Percentiles rank a stretch among this genome's conserved stretches.
These are phyloP conservation scores for Secale cereale DNA, from an alignment of 176 grass and related monocot genomes.

Conservation along the genomic window DNA sequence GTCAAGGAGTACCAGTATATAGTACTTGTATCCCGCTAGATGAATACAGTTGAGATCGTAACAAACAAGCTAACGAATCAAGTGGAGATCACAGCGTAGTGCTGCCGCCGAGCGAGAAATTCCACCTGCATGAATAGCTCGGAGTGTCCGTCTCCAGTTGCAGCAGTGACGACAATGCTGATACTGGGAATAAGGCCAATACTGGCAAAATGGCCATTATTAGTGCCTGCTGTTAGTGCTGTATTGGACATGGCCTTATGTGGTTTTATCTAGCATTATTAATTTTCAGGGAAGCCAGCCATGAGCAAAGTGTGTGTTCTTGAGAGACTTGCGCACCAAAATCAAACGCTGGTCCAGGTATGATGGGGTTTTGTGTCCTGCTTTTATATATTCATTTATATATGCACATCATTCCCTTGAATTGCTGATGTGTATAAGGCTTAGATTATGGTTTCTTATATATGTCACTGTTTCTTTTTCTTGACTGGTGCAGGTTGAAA, in stretches of 20 bases:
- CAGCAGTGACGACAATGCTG: neutral
- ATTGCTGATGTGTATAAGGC: neutral
- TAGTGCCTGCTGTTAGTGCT: neutral
- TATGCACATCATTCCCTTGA: neutral
- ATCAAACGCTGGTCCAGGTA: constrained; percentile 81
- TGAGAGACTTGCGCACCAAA: constrained; percentile 56
- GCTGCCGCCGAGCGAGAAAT: neutral
- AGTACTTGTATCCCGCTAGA: neutral
- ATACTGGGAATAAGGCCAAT: neutral
- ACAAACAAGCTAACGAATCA: neutral
- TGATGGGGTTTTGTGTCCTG: neutral
- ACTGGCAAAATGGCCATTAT: neutral
- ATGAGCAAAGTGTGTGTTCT: constrained; percentile 83
- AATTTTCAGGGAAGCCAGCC: constrained; percentile 70
- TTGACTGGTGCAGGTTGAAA: constrained; percentile 66
- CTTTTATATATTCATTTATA: neutral
- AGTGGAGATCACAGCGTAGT: neutral
- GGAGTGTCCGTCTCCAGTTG: neutral
- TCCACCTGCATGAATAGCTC: neutral
- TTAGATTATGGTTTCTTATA: constrained; percentile 6
- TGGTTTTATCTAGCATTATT: constrained; percentile 2
- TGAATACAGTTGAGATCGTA: neutral
- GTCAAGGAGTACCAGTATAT: neutral
- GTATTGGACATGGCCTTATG: neutral
- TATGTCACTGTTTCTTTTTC: constrained; percentile 2